Conservation (phyloP, 1,284 basidiomycete species). For the Puccinia coronata region DNA sequence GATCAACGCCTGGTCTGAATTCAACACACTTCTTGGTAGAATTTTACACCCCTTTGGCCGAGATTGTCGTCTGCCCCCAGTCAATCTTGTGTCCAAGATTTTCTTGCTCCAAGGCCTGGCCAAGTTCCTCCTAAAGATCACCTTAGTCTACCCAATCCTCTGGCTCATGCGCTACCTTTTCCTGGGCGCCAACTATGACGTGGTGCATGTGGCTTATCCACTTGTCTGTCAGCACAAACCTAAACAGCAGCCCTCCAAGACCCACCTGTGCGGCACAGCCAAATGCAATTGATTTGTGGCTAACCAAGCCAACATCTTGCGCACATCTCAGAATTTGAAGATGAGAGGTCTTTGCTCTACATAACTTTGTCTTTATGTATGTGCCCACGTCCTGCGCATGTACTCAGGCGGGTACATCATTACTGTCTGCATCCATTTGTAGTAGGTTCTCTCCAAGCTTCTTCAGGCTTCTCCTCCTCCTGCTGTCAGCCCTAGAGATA, state of each 20-base stretch:
- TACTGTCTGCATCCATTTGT: neutral
- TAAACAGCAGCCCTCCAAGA: neutral
- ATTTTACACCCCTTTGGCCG: conserved; percentile 14
- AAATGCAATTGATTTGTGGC: conserved; percentile 30
- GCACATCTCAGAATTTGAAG: conserved; percentile 26
- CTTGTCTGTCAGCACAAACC: conserved; percentile 27
- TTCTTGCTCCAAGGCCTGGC: conserved; percentile 23
- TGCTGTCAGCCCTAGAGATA: no score
- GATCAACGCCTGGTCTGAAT: conserved; percentile 13
- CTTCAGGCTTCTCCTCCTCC: no score
- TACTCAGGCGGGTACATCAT: neutral
- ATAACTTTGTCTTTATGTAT: neutral
- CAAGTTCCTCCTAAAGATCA: conserved; percentile 35
- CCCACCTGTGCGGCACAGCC: neutral
- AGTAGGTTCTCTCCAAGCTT: neutral
- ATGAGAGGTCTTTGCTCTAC: neutral
- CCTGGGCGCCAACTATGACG: conserved; percentile 36
- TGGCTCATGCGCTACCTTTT: conserved; percentile 37
- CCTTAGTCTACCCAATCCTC: conserved; percentile 29
- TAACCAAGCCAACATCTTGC: neutral
- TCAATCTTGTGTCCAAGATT: conserved; percentile 25
- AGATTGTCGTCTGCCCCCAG: conserved; percentile 34
- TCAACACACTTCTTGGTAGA: conserved; percentile 31
- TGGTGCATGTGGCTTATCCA: conserved; percentile 25
- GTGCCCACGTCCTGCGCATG: no score